Conservation (phyloP, 2,329 filamentous ascomycete genomes). For the Chrysosporium queenslandicum region DNA sequence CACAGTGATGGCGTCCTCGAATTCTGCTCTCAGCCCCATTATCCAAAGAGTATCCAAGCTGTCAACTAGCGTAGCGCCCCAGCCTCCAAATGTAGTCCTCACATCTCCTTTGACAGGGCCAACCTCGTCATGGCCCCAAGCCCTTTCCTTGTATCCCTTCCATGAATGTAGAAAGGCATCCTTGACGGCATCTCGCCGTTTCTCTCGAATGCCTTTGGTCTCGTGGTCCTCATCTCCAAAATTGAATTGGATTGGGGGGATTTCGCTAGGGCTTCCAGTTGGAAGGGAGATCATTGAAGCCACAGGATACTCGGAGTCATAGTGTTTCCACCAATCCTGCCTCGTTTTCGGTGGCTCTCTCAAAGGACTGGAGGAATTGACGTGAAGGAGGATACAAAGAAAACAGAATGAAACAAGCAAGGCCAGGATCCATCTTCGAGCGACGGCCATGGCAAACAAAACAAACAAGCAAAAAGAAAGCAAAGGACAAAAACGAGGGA, state of each 20-base stretch:
- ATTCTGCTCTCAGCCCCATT: constrained; percentile 50
- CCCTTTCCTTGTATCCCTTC: constrained; percentile 51
- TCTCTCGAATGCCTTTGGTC: constrained; percentile 30
- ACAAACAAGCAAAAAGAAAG: background rate
- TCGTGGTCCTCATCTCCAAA: constrained; percentile 21
- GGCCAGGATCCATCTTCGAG: constrained; percentile 14
- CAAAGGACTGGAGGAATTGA: background rate
- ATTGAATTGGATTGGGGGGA: constrained; percentile 24
- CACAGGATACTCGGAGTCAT: constrained; percentile 19
- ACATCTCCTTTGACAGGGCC: constrained; percentile 45
- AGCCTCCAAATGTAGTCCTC: constrained; percentile 53
- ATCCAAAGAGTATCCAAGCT: constrained; percentile 53
- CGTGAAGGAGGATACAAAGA: constrained; percentile 10
- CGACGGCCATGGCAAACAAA: constrained; percentile 7
- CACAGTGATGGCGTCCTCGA: constrained; percentile 44
- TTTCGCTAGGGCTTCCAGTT: constrained; percentile 17
- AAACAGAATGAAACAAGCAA: constrained; percentile 12
- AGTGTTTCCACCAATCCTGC: constrained; percentile 15
- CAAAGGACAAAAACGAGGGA: background rate
- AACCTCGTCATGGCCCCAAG: constrained; percentile 53
- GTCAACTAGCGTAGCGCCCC: constrained; percentile 52
- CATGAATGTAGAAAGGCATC: constrained; percentile 48
- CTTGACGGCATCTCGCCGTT: constrained; percentile 39
- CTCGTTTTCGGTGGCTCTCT: background rate
- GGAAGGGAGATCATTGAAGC: constrained; percentile 20